phyloP scores from a whole-genome alignment of 2,329 filamentous ascomycete species.

The Ceratocystis papillata region DNA sequence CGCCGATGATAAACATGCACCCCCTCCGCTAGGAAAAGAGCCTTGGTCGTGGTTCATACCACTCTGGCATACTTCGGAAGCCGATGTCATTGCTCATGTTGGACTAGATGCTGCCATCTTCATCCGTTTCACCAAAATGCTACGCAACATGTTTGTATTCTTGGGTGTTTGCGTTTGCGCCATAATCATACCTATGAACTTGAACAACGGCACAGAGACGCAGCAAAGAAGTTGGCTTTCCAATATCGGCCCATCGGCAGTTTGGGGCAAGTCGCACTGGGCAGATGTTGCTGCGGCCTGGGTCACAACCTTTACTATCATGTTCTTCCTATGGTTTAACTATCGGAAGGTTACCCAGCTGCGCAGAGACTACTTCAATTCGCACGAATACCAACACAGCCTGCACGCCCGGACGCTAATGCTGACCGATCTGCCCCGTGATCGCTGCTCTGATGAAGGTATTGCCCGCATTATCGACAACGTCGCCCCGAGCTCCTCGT shows the following conservation, averaged over 20 bases:
- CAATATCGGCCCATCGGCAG: constrained; percentile 49
- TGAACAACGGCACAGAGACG: constrained; percentile 33
- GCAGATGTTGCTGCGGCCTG: constrained; percentile 49
- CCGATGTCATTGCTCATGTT: constrained; percentile 65
- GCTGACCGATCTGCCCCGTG: constrained; percentile 64
- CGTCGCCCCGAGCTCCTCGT: constrained; percentile 64
- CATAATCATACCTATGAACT: constrained; percentile 73
- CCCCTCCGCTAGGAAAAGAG: constrained; percentile 76
- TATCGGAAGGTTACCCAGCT: constrained; percentile 63
- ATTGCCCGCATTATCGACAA: constrained; percentile 73
- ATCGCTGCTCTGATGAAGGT: constrained; percentile 72
- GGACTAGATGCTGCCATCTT: constrained; percentile 89
- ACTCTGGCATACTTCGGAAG: constrained; percentile 65
- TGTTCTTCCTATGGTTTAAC: constrained; percentile 79
- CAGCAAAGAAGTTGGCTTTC: constrained; percentile 40
- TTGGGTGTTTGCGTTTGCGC: constrained; percentile 62
- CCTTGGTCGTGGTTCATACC: constrained; percentile 78
- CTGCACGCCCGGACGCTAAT: constrained; percentile 64
- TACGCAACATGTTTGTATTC: constrained; percentile 73
- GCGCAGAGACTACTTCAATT: constrained; percentile 71
- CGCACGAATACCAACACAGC: constrained; percentile 76
- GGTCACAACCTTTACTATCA: constrained; percentile 63
- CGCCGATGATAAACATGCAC: constrained; percentile 79
- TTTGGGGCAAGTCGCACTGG: constrained; percentile 46
- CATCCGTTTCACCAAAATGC: constrained; percentile 80